Conservation (phyloP, 768 basidiomycete genomes). For the Wakefieldia striispora region DNA sequence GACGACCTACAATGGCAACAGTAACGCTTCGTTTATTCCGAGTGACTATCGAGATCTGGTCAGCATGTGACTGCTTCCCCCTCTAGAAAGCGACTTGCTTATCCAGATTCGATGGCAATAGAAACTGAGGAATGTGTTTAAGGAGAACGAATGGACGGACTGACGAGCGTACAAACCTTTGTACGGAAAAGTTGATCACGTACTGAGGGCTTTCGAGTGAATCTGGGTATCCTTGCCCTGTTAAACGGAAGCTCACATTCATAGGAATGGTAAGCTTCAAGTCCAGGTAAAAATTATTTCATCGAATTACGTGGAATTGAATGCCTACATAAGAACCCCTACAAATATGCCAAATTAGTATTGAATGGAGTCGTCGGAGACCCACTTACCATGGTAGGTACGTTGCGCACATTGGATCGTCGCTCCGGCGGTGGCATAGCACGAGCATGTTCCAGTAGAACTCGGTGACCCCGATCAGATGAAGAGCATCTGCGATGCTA, state of each 20-base stretch:
- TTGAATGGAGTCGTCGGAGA: neutral
- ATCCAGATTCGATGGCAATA: conserved; percentile 20
- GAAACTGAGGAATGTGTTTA: conserved; percentile 1
- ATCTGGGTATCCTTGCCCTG: neutral
- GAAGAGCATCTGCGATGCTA: conserved; percentile 5
- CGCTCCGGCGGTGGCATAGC: conserved; percentile 1
- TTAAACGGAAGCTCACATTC: conserved; percentile 6
- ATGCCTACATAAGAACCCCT: conserved; percentile 14
- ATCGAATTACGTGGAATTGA: too few species aligned
- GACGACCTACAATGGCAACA: neutral
- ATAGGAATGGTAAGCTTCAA: conserved; percentile 1
- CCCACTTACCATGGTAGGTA: conserved; percentile 10
- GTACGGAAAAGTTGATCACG: conserved; percentile 4
- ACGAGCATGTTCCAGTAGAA: conserved; percentile 6
- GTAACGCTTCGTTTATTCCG: neutral
- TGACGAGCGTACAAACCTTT: conserved; percentile 3
- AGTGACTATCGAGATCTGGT: conserved; percentile 1
- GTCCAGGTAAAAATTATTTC: neutral
- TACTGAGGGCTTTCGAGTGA: conserved; percentile 6
- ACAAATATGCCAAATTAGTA: neutral
- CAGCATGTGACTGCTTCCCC: neutral
- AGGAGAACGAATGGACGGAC: neutral
- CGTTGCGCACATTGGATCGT: neutral
- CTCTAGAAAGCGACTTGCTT: neutral
- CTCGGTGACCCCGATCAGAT: conserved; percentile 4